Conservation (phyloP, 768 basidiomycete genomes). For the Boletus bicolor region DNA sequence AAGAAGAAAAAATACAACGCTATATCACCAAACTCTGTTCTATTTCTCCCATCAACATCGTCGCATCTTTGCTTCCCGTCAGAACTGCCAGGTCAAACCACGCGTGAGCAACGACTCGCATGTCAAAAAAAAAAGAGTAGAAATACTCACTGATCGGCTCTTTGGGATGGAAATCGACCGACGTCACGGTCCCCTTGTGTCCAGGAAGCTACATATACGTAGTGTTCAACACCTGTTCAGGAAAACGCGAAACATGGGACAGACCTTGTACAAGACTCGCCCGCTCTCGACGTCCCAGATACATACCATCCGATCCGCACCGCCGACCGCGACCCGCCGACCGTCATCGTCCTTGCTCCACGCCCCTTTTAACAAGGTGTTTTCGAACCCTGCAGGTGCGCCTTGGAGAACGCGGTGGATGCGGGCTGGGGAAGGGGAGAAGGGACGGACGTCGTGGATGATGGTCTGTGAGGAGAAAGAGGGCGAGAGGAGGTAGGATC, state of each 20-base stretch:
- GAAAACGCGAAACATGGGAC: slow-evolving; percentile 8
- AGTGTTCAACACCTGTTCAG: background rate
- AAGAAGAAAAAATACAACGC: slow-evolving; percentile 3
- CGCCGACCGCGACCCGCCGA: slow-evolving; percentile 79
- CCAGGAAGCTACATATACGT: slow-evolving; percentile 69
- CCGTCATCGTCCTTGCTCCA: slow-evolving; percentile 91
- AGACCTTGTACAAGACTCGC: slow-evolving; percentile 75
- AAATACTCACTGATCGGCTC: slow-evolving; percentile 82
- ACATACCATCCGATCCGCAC: slow-evolving; percentile 82
- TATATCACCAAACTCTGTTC: slow-evolving; percentile 58
- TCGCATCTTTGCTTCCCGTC: slow-evolving; percentile 89
- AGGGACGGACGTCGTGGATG: slow-evolving; percentile 92
- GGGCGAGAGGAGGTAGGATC: slow-evolving; percentile 83
- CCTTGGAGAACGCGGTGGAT: slow-evolving; percentile 78
- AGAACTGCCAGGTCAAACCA: slow-evolving; percentile 52
- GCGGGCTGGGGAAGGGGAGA: slow-evolving; percentile 79
- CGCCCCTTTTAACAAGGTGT: slow-evolving; percentile 73
- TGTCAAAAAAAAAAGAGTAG: background rate
- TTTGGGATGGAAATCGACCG: slow-evolving; percentile 95
- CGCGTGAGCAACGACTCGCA: slow-evolving; percentile 5
- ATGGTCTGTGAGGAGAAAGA: slow-evolving; percentile 86
- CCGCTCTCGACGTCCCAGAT: slow-evolving; percentile 85
- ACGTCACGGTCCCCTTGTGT: slow-evolving; percentile 93
- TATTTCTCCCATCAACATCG: slow-evolving; percentile 89
- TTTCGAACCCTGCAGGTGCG: slow-evolving; percentile 93